A percentile compares a stretch with the other conserved stretches of the same genome.
These are phyloP conservation scores for Nicotiana undulata DNA, from an alignment of 257 asterid species.

Conservation along the genomic window DNA sequence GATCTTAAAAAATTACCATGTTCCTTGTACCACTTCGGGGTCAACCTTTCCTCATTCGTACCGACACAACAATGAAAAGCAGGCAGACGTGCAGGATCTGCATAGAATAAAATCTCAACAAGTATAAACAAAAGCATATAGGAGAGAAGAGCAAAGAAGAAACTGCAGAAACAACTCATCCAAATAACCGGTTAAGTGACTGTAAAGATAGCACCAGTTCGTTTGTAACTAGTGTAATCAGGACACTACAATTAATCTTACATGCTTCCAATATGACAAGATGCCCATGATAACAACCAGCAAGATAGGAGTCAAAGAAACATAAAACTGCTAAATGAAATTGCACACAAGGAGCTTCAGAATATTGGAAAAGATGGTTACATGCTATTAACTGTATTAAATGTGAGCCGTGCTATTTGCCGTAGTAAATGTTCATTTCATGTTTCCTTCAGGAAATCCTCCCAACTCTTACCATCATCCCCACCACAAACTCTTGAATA, in stretches of 20 bases:
- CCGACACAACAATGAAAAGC: constrained; percentile 87
- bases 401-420: neutral
- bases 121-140: neutral
- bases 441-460: neutral
- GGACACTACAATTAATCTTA: neutral
- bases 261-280: neutral
- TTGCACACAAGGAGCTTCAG: neutral
- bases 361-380: neutral
- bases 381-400: neutral
- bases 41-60: constrained; percentile 58
- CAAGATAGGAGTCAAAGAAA: neutral
- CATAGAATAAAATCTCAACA: constrained; percentile 17
- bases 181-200: neutral
- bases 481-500: neutral
- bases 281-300: neutral
- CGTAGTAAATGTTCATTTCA: neutral
- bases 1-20: constrained; percentile 37
- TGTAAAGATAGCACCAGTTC: neutral
- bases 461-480: neutral
- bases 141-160: neutral
- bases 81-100: constrained; percentile 81
- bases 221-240: neutral
- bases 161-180: neutral
- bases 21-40: constrained; percentile 75
- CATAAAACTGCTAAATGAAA: neutral